Percentiles rank a stretch among this genome's conserved stretches.
Conservation (phyloP, 371 early-diverging fungal genomes). For the Mortierella polycephala region DNA sequence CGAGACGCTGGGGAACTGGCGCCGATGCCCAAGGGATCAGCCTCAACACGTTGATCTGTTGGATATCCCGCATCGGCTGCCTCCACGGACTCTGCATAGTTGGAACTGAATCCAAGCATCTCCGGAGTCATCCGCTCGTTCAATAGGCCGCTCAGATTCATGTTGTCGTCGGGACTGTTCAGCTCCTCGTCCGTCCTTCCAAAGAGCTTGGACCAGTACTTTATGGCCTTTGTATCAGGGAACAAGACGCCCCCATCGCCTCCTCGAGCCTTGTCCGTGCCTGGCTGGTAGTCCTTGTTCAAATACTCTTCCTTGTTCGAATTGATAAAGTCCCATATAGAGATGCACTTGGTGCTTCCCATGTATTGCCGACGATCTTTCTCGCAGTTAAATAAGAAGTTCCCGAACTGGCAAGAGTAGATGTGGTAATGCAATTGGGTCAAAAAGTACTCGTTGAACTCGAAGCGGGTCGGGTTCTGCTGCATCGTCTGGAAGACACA, state of each 20-base stretch:
- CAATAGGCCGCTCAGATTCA: conserved; percentile 4
- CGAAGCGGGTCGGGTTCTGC: conserved; percentile 91
- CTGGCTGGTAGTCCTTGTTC: conserved; percentile 65
- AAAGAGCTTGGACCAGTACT: conserved; percentile 82
- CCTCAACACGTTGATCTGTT: background rate
- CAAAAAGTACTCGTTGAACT: conserved; percentile 88
- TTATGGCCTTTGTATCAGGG: conserved; percentile 70
- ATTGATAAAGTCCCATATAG: conserved; percentile 87
- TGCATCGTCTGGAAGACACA: conserved; percentile 91
- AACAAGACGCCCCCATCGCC: conserved; percentile 68
- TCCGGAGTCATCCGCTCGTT: conserved; percentile 39
- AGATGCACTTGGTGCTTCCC: conserved; percentile 61
- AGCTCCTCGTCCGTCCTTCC: conserved; percentile 68
- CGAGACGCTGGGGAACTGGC: conserved; percentile 4
- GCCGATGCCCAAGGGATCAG: conserved; percentile 23
- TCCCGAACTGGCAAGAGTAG: conserved; percentile 94
- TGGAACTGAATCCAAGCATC: conserved; percentile 18
- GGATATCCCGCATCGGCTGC: conserved; percentile 4
- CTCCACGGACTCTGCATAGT: conserved; percentile 18
- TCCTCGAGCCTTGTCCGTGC: conserved; percentile 57
- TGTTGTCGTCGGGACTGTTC: conserved; percentile 53
- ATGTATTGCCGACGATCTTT: conserved; percentile 64
- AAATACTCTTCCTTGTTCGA: conserved; percentile 62
- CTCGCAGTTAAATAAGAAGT: conserved; percentile 91
- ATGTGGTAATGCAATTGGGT: conserved; percentile 84